A percentile compares a stretch with the other conserved stretches of the same genome.
These are phyloP conservation scores for Triticum turgidum DNA, from an alignment of 176 grass and related monocot genomes.

Conservation along the genomic window DNA sequence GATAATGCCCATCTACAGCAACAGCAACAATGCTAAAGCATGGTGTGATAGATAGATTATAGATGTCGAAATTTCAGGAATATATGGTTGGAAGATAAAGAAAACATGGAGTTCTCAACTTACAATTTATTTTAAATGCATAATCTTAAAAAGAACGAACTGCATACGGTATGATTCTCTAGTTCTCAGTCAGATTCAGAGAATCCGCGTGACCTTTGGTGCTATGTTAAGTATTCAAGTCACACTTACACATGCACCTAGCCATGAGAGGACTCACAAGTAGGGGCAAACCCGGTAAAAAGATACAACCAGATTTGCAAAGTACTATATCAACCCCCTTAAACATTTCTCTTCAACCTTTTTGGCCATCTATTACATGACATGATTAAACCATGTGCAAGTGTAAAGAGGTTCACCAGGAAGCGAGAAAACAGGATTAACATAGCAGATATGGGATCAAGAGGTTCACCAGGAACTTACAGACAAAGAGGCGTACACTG, in stretches of 20 bases:
- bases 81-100: background rate
- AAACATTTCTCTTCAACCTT: background rate
- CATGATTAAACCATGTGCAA: too few relatives aligned
- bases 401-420: too few relatives aligned
- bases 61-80: background rate
- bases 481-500: conserved; percentile 71
- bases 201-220: background rate
- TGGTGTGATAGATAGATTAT: background rate
- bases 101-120: background rate
- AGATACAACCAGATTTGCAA: background rate
- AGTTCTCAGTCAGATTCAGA: background rate
- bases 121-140: background rate
- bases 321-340: background rate
- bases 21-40: conserved; percentile 29
- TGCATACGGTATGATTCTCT: background rate
- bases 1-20: conserved; percentile 74
- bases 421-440: background rate
- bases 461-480: conserved; percentile 50
- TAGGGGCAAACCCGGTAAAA: background rate
- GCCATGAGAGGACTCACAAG: background rate
- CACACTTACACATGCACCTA: background rate
- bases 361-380: background rate
- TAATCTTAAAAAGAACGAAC: background rate
- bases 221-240: background rate
- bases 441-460: conserved; percentile 18